Percentiles rank a stretch among this genome's conserved stretches.
Evolutionary conservation across 139 green algal species (phyloP).

Genomic region (Chlamydomonas applanata): DNA sequence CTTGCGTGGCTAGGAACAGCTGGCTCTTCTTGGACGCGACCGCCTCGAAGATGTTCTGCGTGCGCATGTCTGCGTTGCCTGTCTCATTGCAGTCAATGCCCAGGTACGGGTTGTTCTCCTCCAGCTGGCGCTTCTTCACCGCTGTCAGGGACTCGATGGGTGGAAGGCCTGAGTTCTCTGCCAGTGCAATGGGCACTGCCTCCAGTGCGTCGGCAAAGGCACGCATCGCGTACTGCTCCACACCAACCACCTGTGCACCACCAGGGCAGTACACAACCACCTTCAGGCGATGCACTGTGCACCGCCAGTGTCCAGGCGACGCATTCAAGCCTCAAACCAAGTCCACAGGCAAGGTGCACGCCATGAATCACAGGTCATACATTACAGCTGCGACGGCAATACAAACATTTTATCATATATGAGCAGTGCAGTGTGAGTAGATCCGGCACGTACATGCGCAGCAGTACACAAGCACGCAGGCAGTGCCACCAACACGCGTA

Average conservation of each 20-base stretch:
- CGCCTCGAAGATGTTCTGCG: slow-evolving; percentile 99
- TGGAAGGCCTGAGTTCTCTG: slow-evolving; percentile 93
- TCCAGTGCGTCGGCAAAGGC: slow-evolving; percentile 91
- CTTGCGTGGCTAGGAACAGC: slow-evolving; percentile 97
- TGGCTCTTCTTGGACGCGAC: slow-evolving; percentile 98
- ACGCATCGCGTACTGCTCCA: slow-evolving; percentile 97
- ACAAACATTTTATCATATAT: no score
- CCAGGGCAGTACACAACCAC: no score
- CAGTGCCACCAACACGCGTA: slow-evolving; percentile 6
- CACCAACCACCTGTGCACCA: slow-evolving; percentile 42
- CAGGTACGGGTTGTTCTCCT: slow-evolving; percentile 88
- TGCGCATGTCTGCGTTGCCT: slow-evolving; percentile 97
- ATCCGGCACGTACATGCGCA: no score
- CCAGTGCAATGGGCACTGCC: slow-evolving; percentile 86
- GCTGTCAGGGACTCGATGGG: slow-evolving; percentile 80
- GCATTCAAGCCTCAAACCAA: no score
- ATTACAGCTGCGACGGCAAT: no score
- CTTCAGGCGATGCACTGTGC: neutral
- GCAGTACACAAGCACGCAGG: no score
- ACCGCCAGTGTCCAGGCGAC: no score
- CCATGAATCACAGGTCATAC: no score
- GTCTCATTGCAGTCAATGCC: slow-evolving; percentile 97
- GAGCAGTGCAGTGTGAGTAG: no score
- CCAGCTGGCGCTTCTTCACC: slow-evolving; percentile 77
- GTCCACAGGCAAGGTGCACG: no score